Base-by-base conservation (phyloP, 2,329 filamentous ascomycete genomes). In the Parasarocladium wereldwijsianum region DNA sequence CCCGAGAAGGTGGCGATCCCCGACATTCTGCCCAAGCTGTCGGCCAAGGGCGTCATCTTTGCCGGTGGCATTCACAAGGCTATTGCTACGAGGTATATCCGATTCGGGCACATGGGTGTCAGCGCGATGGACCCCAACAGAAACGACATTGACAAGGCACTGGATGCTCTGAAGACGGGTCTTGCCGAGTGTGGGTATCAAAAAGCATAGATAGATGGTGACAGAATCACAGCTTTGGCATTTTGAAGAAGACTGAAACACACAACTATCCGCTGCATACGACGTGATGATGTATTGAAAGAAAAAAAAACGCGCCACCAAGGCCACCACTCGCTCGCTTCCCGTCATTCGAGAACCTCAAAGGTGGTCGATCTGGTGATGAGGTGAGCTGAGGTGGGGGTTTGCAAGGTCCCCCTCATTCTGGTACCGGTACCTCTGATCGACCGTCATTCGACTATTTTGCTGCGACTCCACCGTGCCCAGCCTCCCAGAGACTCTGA, bases 81-180 rank as follows among this genome's bases (percentile, higher is more conserved):
- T 52, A 93, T 93, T 53, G 86, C 82, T 3, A 62, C 80, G 38
- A 90, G 82, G 61, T 98, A 98, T 54, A 81, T 98, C 42, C 75
- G 90, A 17, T 90, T 98, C 46, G 90, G 90, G 24, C 90, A 96
- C 55, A 98, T 98, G 90, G 90, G 90, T 42, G 83, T 96, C 38
- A 90, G 80, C 49, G 79, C 27, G 58, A 82, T 76, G 45, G 83
- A 94, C 48, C 69, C 82, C 17, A 71, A 70, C 38, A 69, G 86
- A 38, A 68, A 67, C 31, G 84, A 98, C 50, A 73, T 96, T 43
- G 81, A 92, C 39, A 80, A 78, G 45, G 90, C 87, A 2, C 64
- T 96, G 37, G 63, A 74, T 42, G 80, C 82, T 25, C 56, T 98
- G 42, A 76, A 78, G 58, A 70, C 76, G 33, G 74, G 76, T 7